phyloP scores from a whole-genome alignment of 306 rosid genomes.

The Fragaria nilgerrensis region DNA sequence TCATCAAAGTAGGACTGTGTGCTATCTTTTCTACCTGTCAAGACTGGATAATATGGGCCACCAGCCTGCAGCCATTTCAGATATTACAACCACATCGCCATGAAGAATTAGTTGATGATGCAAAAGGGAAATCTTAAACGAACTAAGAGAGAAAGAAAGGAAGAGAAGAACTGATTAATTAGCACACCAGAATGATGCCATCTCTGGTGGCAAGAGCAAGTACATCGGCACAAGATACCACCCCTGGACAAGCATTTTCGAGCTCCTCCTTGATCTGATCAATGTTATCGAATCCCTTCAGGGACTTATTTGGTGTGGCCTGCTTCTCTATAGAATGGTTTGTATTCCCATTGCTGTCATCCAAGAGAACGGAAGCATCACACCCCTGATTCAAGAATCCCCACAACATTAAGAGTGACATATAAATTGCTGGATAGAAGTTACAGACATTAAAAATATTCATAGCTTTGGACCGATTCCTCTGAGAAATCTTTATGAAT shows the following conservation, averaged over 20 bases:
- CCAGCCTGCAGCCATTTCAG: constrained; percentile 51
- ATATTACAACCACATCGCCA: background rate
- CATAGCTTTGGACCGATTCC: background rate
- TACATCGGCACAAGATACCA: constrained; percentile 47
- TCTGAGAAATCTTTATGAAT: background rate
- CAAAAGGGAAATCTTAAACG: background rate
- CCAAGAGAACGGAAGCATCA: constrained; percentile 48
- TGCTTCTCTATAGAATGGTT: constrained; percentile 57
- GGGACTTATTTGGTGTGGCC: constrained; percentile 67
- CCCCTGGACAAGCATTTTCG: constrained; percentile 41
- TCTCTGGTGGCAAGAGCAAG: constrained; percentile 45
- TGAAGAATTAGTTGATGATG: background rate
- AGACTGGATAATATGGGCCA: constrained; percentile 79
- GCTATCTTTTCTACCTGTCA: constrained; percentile 77
- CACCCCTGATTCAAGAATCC: constrained; percentile 34
- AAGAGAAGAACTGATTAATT: background rate
- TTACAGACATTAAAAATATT: background rate
- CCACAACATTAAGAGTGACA: constrained; percentile 3
- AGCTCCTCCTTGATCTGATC: constrained; percentile 40
- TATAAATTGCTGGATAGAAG: background rate
- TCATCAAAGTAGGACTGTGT: constrained; percentile 44
- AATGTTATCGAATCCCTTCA: constrained; percentile 37
- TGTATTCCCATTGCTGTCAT: constrained; percentile 41
- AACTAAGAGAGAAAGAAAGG: background rate
- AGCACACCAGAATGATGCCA: constrained; percentile 39